Conservation (phyloP, 345 rosid species). For the Ailanthus altissimus region DNA sequence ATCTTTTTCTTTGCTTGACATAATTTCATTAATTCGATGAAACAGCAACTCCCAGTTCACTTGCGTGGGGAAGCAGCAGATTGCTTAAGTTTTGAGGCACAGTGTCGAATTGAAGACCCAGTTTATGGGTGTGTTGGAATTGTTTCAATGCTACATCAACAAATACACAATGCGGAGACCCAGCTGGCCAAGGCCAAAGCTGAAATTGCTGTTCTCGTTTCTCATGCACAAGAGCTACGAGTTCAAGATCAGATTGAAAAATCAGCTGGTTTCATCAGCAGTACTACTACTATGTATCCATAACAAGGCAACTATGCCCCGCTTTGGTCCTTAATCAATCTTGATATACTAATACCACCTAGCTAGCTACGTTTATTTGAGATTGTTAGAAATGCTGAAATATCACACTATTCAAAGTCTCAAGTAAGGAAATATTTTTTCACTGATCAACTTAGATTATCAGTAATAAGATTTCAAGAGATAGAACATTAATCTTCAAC, state of each 20-base stretch:
- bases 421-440: no score
- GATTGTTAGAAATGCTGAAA: no score
- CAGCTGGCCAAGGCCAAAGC: conserved; percentile 52
- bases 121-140: conserved; percentile 66
- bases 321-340: neutral
- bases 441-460: no score
- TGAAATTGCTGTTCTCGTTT: conserved; percentile 34
- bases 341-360: no score
- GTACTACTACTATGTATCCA: no score
- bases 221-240: neutral
- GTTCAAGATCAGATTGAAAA: neutral
- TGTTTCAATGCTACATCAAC: conserved; percentile 40
- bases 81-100: conserved; percentile 57
- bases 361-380: no score
- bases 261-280: neutral
- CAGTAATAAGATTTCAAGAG: no score
- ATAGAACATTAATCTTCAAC: no score
- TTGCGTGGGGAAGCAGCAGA: conserved; percentile 51
- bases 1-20: neutral
- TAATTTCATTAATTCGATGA: neutral
- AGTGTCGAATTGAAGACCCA: conserved; percentile 53
- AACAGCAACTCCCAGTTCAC: conserved; percentile 49
- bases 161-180: conserved; percentile 43
- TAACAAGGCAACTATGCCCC: neutral
- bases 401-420: no score